Evolutionary conservation across 345 rosid species (phyloP), one percentile per base, ranked within the genome.

Genomic region (Hevea brasiliensis): DNA sequence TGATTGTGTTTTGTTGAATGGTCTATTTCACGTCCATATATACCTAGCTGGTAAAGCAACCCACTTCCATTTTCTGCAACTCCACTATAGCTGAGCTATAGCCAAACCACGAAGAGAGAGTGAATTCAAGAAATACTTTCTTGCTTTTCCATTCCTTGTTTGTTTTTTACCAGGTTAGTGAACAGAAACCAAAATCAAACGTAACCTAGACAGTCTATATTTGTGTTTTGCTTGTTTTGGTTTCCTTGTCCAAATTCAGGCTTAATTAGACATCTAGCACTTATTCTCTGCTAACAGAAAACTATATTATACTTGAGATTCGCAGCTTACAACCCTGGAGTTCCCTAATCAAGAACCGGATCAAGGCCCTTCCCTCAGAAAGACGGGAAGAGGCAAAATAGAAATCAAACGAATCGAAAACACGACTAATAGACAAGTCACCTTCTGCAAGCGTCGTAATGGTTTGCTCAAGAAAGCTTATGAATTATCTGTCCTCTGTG

Each of bases 391-490:
- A 82, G 95, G 97, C 3, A 92, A 92, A 76, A 85, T 92, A 44
- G 95, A 86, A 86, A 92, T 92, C 26, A 90, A 88, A 79, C 76
- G 97, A 79, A 90, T 92, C 72, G 95, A 89, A 72, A 92, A 86
- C 85, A 80, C 95, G 1, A 88, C 97, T 6, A 92, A 87, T 68
- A 83, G 97, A 20, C 97, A 90, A 73, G 97, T 92, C 58, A 92
- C 97, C 78, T 92, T 92, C 87, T 92, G 97, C 61, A 89, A 92
- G 77, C 77, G 95, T 63, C 84, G 97, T 42, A 89, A 92, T 77
- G 97, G 97, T 27, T 73, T 92, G 86, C 89, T 92, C 64, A 92
- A 92, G 88, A 92, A 92, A 74, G 97, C 94, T 62, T 92, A 89
- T 54, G 94, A 92, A 78, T 74, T 92, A 67, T 92, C 97, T 65